phyloP scores from a whole-genome alignment of 495 filamentous ascomycete genomes.

The Venustampulla echinocandica region DNA sequence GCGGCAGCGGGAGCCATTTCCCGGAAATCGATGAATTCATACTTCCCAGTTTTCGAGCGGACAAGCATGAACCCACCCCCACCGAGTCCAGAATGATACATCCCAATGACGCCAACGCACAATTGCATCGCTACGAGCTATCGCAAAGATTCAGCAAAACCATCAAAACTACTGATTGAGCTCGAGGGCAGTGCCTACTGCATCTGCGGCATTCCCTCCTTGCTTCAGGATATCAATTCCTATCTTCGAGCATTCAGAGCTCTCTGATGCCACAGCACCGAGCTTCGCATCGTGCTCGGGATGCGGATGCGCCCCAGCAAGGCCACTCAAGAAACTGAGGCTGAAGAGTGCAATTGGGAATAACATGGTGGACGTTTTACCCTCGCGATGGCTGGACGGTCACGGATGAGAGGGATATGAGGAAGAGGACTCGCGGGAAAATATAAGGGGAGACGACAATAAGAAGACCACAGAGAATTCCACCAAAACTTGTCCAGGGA shows the following conservation, averaged over 20 bases:
- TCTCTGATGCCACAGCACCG: slow-evolving; percentile 76
- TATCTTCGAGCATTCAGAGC: slow-evolving; percentile 62
- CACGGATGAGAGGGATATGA: too few relatives aligned
- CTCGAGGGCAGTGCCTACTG: slow-evolving; percentile 12
- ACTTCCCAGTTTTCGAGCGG: slow-evolving; percentile 50
- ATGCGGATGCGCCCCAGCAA: slow-evolving; percentile 4
- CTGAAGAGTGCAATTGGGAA: slow-evolving; percentile 1
- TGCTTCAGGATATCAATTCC: slow-evolving; percentile 60
- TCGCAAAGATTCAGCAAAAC: background rate
- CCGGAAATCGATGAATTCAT: slow-evolving; percentile 77
- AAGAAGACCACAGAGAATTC: too few relatives aligned
- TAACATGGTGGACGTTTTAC: background rate
- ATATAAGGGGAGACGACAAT: too few relatives aligned
- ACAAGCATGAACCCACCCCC: slow-evolving; percentile 83
- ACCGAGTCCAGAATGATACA: slow-evolving; percentile 83
- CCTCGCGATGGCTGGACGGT: too few relatives aligned
- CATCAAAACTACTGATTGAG: background rate
- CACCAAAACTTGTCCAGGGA: too few relatives aligned
- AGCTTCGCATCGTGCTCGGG: slow-evolving; percentile 5
- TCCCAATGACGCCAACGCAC: slow-evolving; percentile 67
- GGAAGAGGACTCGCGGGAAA: too few relatives aligned
- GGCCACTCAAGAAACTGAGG: background rate
- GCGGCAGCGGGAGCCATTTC: slow-evolving; percentile 77
- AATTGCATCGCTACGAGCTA: slow-evolving; percentile 56
- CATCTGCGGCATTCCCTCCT: slow-evolving; percentile 34